These are phyloP conservation scores for Madurella mycetomatis DNA, from an alignment of 2,329 filamentous ascomycete species.

Conservation along the genomic window DNA sequence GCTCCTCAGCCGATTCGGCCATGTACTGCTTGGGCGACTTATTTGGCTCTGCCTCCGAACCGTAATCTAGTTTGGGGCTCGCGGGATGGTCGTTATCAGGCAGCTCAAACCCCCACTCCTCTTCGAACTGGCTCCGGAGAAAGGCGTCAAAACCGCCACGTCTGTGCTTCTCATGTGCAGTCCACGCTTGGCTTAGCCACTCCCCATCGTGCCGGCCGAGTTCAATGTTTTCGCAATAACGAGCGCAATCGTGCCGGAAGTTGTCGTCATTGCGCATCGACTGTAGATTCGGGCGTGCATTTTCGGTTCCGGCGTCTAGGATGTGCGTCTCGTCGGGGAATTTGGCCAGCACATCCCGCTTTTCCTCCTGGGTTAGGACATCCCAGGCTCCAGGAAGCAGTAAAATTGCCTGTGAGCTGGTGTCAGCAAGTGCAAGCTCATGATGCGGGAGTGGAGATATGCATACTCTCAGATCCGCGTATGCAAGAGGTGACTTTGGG, in stretches of 20 bases:
- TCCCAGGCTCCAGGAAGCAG: conserved; percentile 37
- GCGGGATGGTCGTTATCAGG: conserved; percentile 31
- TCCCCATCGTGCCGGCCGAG: conserved; percentile 47
- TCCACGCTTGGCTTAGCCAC: conserved; percentile 51
- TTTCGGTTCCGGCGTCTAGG: conserved; percentile 28
- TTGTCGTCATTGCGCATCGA: conserved; percentile 39
- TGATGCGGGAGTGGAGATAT: neutral
- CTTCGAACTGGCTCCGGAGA: conserved; percentile 41
- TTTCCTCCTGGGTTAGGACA: conserved; percentile 32
- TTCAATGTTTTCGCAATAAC: conserved; percentile 41
- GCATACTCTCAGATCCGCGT: conserved; percentile 24
- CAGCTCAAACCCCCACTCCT: conserved; percentile 44
- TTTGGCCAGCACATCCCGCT: conserved; percentile 32
- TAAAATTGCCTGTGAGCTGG: conserved; percentile 31
- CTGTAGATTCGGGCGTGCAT: conserved; percentile 34
- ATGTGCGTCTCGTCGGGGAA: conserved; percentile 35
- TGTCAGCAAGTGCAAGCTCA: conserved; percentile 1
- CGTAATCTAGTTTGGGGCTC: neutral
- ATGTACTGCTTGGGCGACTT: neutral
- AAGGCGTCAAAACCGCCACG: conserved; percentile 48
- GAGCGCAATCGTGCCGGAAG: conserved; percentile 40
- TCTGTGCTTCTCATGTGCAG: conserved; percentile 45
- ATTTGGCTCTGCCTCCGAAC: neutral
- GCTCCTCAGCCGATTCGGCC: neutral
- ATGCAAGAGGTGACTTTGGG: conserved; percentile 33